Conservation (phyloP, 495 filamentous ascomycete genomes). For the Chaetomium fimeti region DNA sequence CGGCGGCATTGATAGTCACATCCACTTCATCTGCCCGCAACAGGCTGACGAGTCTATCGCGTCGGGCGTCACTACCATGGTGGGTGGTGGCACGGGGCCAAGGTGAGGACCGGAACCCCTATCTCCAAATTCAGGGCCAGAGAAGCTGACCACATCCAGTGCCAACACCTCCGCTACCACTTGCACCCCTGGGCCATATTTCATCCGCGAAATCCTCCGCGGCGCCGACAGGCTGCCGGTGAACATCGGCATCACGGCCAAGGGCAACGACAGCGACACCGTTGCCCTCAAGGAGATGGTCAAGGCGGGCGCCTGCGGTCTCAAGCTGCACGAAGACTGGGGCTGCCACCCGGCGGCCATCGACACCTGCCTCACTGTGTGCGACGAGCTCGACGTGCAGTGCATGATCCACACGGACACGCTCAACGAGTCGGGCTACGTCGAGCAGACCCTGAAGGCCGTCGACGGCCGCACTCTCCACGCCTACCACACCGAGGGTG, state of each 20-base stretch:
- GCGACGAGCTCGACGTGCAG: slow-evolving; percentile 89
- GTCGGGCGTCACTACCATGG: slow-evolving; percentile 86
- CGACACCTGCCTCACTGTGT: slow-evolving; percentile 82
- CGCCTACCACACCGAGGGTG: slow-evolving; percentile 98
- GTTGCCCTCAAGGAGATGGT: slow-evolving; percentile 76
- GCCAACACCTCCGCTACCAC: slow-evolving; percentile 95
- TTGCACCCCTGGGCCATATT: slow-evolving; percentile 82
- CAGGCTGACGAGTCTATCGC: slow-evolving; percentile 84
- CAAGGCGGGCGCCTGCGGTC: slow-evolving; percentile 77
- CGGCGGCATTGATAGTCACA: slow-evolving; percentile 88
- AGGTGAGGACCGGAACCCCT: slow-evolving; percentile 43
- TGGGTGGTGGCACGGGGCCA: slow-evolving; percentile 93
- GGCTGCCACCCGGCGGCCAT: slow-evolving; percentile 90
- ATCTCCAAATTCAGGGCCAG: not conserved
- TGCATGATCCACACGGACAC: slow-evolving; percentile 98
- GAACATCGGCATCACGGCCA: slow-evolving; percentile 92
- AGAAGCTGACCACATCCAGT: slow-evolving; percentile 43
- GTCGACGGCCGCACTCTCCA: slow-evolving; percentile 92
- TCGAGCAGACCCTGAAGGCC: slow-evolving; percentile 84
- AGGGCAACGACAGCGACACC: slow-evolving; percentile 85
- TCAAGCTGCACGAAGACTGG: slow-evolving; percentile 99
- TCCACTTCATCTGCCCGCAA: slow-evolving; percentile 97
- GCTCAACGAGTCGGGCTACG: slow-evolving; percentile 95
- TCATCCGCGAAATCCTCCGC: slow-evolving; percentile 91
- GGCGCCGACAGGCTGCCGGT: slow-evolving; percentile 83